Evolutionary conservation across 2,329 filamentous ascomycete genomes (phyloP).

Genomic region (Scedosporium apiospermum): DNA sequence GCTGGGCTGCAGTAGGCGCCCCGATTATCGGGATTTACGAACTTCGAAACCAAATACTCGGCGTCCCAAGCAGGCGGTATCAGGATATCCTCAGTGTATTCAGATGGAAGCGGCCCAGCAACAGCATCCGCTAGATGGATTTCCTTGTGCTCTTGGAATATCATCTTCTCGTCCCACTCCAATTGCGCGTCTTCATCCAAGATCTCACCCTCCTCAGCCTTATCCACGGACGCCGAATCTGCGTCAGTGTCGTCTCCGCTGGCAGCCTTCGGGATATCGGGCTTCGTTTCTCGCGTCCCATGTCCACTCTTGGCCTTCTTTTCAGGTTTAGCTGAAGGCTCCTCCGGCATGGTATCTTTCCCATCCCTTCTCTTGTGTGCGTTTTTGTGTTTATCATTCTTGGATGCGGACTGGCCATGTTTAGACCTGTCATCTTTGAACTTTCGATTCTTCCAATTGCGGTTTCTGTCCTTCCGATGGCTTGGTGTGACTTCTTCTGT

Average conservation of each 20-base stretch:
- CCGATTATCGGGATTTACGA: conserved; percentile 30
- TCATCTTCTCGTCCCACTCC: conserved; percentile 27
- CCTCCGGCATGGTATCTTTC: neutral
- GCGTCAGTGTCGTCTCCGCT: conserved; percentile 5
- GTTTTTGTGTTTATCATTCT: neutral
- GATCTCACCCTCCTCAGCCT: conserved; percentile 19
- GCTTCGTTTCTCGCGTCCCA: neutral
- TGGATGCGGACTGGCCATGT: neutral
- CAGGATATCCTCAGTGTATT: conserved; percentile 34
- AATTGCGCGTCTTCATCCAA: conserved; percentile 22
- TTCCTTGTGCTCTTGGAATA: conserved; percentile 26
- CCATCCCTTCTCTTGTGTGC: neutral
- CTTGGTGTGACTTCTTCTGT: conserved; percentile 20
- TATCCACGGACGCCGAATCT: conserved; percentile 10
- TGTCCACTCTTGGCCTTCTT: neutral
- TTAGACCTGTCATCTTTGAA: conserved; percentile 12
- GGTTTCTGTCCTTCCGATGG: conserved; percentile 17
- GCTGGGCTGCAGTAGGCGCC: conserved; percentile 32
- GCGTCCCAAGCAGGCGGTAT: conserved; percentile 34
- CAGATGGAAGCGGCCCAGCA: conserved; percentile 31
- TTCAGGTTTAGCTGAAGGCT: neutral
- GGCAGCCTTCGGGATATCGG: neutral
- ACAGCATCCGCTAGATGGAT: conserved; percentile 34
- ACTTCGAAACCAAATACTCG: conserved; percentile 32
- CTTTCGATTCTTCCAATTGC: conserved; percentile 17